Conservation (phyloP, 225 moss, liverwort and hornwort species). For the Bryum argenteum region DNA sequence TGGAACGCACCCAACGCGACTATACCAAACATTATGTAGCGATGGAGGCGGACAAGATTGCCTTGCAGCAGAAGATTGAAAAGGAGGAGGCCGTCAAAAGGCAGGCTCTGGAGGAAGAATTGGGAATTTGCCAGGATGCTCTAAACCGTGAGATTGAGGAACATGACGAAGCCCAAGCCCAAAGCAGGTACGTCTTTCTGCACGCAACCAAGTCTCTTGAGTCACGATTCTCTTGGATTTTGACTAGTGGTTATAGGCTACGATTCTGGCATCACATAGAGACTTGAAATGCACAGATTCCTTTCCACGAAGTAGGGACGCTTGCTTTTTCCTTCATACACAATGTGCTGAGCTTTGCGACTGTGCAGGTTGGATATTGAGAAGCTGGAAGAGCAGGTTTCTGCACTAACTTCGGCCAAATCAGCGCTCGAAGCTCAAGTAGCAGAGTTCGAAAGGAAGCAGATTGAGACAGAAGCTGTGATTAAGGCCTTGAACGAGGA, state of each 20-base stretch:
- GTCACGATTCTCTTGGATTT: not conserved
- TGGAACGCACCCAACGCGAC: slow-evolving; percentile 24
- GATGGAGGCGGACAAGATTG: slow-evolving; percentile 7
- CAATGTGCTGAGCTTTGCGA: not conserved
- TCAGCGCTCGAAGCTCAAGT: slow-evolving; percentile 15
- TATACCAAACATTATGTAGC: slow-evolving; percentile 22
- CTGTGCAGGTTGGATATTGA: slow-evolving; percentile 19
- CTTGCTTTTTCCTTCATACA: not conserved
- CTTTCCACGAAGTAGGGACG: not conserved
- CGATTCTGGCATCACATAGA: too few species aligned
- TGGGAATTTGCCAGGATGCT: slow-evolving; percentile 13
- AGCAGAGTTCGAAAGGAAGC: slow-evolving; percentile 20
- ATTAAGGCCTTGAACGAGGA: slow-evolving; percentile 1
- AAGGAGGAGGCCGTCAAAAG: slow-evolving; percentile 5
- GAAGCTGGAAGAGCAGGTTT: slow-evolving; percentile 22
- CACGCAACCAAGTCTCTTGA: not conserved
- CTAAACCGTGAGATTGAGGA: slow-evolving; percentile 23
- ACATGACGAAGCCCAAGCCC: slow-evolving; percentile 20
- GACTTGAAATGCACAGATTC: too few species aligned
- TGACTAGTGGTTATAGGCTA: not conserved
- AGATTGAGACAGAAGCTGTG: slow-evolving; percentile 10
- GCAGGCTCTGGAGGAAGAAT: slow-evolving; percentile 20
- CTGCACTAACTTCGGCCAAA: slow-evolving; percentile 3
- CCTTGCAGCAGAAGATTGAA: not conserved
- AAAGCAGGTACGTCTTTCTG: slow-evolving; percentile 18